These are phyloP conservation scores for Cinnamomum micranthum DNA, from an alignment of 164 flowering plant species.

Conservation along the genomic window DNA sequence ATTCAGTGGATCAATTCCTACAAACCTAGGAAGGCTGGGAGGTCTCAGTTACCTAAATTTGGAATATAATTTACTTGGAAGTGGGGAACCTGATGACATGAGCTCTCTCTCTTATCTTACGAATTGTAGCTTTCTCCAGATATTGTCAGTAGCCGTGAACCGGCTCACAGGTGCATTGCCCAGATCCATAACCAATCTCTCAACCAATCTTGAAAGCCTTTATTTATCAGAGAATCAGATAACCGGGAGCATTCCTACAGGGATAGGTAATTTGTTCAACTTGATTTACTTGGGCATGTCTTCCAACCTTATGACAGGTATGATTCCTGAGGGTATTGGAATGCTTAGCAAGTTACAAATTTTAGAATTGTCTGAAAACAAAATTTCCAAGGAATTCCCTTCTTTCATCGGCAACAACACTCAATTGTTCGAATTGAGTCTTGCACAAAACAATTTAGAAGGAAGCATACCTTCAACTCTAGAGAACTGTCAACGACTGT, in stretches of 20 bases:
- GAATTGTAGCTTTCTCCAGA: constrained; percentile 29
- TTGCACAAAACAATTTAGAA: constrained; percentile 16
- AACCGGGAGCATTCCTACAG: constrained; percentile 38
- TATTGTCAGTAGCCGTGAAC: constrained; percentile 34
- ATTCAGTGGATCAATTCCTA: constrained; percentile 9
- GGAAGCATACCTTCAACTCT: constrained; percentile 33
- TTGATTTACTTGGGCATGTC: constrained; percentile 26
- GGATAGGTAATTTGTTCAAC: constrained; percentile 25
- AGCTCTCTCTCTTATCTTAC: constrained; percentile 26
- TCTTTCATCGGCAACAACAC: constrained; percentile 25
- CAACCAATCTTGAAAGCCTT: constrained; percentile 20
- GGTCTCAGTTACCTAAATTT: neutral
- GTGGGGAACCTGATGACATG: constrained; percentile 15
- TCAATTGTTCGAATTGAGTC: constrained; percentile 1
- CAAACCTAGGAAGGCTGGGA: neutral
- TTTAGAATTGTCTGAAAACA: constrained; percentile 10
- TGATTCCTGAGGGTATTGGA: constrained; percentile 22
- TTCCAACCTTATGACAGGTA: constrained; percentile 19
- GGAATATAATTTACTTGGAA: neutral
- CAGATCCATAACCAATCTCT: constrained; percentile 45
- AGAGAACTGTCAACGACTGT: constrained; percentile 18
- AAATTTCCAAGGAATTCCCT: constrained; percentile 27
- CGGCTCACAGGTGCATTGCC: constrained; percentile 39
- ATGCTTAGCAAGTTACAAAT: constrained; percentile 16
- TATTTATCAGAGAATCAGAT: constrained; percentile 27